Percentiles rank a stretch among this genome's conserved stretches.
Evolutionary conservation across 1,284 basidiomycete genomes (phyloP).

Genomic region (Coriolopsis trogii): DNA sequence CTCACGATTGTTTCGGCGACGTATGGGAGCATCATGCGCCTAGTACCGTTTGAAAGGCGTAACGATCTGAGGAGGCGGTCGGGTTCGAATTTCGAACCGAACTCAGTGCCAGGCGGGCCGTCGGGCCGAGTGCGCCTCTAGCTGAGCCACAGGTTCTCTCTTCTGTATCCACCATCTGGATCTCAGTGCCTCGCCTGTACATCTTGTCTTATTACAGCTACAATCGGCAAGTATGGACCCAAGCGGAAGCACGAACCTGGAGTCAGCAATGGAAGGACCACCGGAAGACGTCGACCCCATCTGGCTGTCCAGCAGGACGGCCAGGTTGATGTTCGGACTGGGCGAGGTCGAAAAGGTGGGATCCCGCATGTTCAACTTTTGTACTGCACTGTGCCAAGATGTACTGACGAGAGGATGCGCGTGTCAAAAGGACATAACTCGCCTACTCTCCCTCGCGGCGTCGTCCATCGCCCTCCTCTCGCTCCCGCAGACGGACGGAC

Average conservation of each 20-base stretch:
- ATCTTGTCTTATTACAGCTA: neutral
- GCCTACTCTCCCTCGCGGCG: slow-evolving; percentile 70
- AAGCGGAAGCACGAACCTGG: neutral
- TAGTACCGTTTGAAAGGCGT: too few relatives aligned
- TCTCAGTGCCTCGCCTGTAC: too few relatives aligned
- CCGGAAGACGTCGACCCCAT: slow-evolving; percentile 56
- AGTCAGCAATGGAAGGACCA: slow-evolving; percentile 1
- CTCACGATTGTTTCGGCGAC: too few relatives aligned
- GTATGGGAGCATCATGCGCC: too few relatives aligned
- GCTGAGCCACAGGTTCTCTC: too few relatives aligned
- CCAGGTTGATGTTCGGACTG: slow-evolving; percentile 78
- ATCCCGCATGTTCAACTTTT: neutral
- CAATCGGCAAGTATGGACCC: neutral
- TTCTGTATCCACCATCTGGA: too few relatives aligned
- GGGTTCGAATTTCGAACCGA: too few relatives aligned
- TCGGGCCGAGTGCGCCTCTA: too few relatives aligned
- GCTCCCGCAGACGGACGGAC: slow-evolving; percentile 73
- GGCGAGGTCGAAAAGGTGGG: slow-evolving; percentile 81
- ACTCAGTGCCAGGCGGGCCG: too few relatives aligned
- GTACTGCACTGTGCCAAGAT: neutral
- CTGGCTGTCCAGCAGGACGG: slow-evolving; percentile 79
- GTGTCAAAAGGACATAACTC: slow-evolving; percentile 81
- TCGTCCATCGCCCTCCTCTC: slow-evolving; percentile 77
- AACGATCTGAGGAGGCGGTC: too few relatives aligned
- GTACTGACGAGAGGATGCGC: neutral